Percentiles rank a stretch among this genome's conserved stretches.
Evolutionary conservation across 2,329 filamentous ascomycete species (phyloP).

Genomic region (Ophiostoma tasmaniense): DNA sequence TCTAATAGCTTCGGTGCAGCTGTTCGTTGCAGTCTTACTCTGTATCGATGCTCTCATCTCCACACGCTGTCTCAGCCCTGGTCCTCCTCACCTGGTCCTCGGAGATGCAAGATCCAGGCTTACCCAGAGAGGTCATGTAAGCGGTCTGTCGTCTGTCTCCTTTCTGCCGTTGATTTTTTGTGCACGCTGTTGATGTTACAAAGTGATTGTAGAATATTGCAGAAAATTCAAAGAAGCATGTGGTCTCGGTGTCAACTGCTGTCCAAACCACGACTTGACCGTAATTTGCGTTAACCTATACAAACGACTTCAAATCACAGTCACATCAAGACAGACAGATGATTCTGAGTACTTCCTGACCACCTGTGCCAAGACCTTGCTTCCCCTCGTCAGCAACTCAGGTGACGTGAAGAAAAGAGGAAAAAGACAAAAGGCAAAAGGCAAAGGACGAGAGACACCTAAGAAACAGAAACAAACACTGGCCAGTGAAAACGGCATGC

Average conservation of each 20-base stretch:
- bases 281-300: too few relatives aligned
- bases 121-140: background rate
- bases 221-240: too few relatives aligned
- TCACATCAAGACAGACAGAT: background rate
- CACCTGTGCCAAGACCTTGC: conserved; percentile 12
- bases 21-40: background rate
- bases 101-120: conserved; percentile 9
- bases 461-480: background rate
- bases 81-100: background rate
- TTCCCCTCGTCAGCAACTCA: conserved; percentile 23
- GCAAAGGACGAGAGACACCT: background rate
- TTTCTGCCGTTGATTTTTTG: background rate
- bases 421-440: too few relatives aligned
- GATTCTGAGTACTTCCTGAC: background rate
- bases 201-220: too few relatives aligned
- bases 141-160: background rate
- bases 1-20: background rate
- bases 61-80: conserved; percentile 3
- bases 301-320: background rate
- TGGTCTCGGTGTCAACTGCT: too few relatives aligned
- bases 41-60: background rate
- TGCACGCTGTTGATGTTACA: background rate
- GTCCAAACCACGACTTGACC: too few relatives aligned
- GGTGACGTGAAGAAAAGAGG: conserved; percentile 22
- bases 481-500: background rate